phyloP scores from a whole-genome alignment of 768 basidiomycete genomes.

The Lyophyllum decastes region DNA sequence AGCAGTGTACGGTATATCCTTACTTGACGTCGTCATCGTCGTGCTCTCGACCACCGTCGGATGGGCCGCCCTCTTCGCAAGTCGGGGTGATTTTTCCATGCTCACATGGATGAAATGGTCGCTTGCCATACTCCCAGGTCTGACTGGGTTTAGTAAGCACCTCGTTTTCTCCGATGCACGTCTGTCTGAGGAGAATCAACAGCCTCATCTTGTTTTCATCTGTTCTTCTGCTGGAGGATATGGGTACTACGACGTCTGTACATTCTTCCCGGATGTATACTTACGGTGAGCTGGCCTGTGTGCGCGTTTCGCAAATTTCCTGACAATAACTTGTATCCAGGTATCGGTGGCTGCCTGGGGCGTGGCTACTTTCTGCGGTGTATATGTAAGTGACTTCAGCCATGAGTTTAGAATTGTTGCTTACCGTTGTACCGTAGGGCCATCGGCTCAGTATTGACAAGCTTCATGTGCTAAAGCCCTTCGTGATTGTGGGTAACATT shows the following conservation, averaged over 20 bases:
- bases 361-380: conserved; percentile 8
- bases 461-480: conserved; percentile 8
- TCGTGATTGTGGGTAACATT: conserved; percentile 13
- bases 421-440: background rate
- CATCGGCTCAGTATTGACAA: conserved; percentile 4
- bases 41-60: conserved; percentile 20
- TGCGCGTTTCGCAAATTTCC: too few species aligned
- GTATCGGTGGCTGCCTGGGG: conserved; percentile 12
- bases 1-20: conserved; percentile 15
- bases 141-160: conserved; percentile 20
- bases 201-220: conserved; percentile 14
- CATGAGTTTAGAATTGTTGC: background rate
- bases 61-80: conserved; percentile 17
- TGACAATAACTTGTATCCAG: background rate
- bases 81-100: conserved; percentile 20
- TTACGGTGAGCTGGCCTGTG: conserved; percentile 1
- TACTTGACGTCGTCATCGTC: conserved; percentile 19
- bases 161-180: background rate
- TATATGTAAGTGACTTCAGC: background rate
- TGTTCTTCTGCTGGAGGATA: conserved; percentile 26
- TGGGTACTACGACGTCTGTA: conserved; percentile 14
- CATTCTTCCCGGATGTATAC: conserved; percentile 11
- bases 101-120: conserved; percentile 12
- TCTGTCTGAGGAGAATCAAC: background rate
- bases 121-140: conserved; percentile 14